These are phyloP conservation scores for Xylaria flabelliformis DNA, from an alignment of 495 filamentous ascomycete species.

Conservation along the genomic window DNA sequence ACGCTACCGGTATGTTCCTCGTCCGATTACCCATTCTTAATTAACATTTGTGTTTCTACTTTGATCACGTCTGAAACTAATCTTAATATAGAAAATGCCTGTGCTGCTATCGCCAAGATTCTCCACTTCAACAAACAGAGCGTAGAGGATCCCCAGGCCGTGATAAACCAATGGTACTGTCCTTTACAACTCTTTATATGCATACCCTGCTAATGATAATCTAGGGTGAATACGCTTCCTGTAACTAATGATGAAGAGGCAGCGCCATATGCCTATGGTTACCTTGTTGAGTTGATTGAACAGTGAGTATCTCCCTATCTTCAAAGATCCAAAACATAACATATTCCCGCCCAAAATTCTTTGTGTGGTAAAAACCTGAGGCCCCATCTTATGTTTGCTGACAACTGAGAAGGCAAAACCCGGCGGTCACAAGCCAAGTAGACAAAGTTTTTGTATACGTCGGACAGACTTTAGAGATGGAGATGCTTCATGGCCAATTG, in stretches of 20 bases:
- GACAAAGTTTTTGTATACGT: slow-evolving; percentile 82
- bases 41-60: background rate
- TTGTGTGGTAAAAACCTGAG: background rate
- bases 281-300: slow-evolving; percentile 88
- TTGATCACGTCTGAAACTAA: slow-evolving; percentile 22
- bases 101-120: slow-evolving; percentile 95
- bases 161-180: slow-evolving; percentile 74
- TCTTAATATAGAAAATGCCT: slow-evolving; percentile 76
- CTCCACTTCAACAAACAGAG: slow-evolving; percentile 83
- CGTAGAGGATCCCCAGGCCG: slow-evolving; percentile 72
- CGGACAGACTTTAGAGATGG: slow-evolving; percentile 84
- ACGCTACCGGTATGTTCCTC: slow-evolving; percentile 66
- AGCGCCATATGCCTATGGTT: slow-evolving; percentile 94
- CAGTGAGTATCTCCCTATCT: slow-evolving; percentile 69
- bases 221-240: slow-evolving; percentile 76
- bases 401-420: slow-evolving; percentile 73
- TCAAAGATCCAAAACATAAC: background rate
- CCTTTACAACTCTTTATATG: background rate
- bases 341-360: background rate
- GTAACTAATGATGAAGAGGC: slow-evolving; percentile 97
- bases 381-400: background rate
- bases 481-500: slow-evolving; percentile 85
- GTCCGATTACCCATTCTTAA: background rate
- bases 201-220: background rate
- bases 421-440: slow-evolving; percentile 75